Evolutionary conservation across 345 rosid species (phyloP).

Genomic region (Psidium guajava): DNA sequence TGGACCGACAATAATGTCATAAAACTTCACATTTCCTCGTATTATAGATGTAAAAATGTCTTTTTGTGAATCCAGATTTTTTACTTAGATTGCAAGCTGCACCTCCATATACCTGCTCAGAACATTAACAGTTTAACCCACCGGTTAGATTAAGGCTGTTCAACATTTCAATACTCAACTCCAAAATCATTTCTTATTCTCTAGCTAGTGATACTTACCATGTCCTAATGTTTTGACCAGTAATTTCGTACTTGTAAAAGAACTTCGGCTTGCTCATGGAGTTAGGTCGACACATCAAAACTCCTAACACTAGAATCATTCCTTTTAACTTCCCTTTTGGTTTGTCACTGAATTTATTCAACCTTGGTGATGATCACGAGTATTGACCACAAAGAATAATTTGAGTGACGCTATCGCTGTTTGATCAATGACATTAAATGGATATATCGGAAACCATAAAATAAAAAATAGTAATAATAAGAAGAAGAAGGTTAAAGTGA

Average conservation of each 20-base stretch:
- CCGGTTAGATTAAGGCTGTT: neutral
- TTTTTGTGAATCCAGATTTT: neutral
- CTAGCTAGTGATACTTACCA: neutral
- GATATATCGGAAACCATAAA: neutral
- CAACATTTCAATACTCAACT: neutral
- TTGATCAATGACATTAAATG: neutral
- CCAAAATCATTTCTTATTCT: neutral
- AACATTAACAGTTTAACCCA: neutral
- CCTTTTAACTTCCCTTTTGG: neutral
- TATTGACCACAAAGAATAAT: neutral
- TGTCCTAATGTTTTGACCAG: neutral
- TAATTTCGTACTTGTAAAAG: neutral
- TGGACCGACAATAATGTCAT: neutral
- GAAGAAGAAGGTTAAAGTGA: neutral
- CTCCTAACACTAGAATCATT: neutral
- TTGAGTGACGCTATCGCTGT: neutral
- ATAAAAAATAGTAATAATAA: neutral
- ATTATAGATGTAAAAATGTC: neutral
- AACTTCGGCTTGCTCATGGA: neutral
- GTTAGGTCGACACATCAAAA: neutral
- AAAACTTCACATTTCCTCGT: neutral
- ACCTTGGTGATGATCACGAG: neutral
- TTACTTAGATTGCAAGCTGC: neutral
- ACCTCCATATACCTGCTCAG: neutral
- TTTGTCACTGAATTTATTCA: neutral